Evolutionary conservation across 352 stramenopile species (phyloP).

Genomic region (Globisporangium spiculum): DNA sequence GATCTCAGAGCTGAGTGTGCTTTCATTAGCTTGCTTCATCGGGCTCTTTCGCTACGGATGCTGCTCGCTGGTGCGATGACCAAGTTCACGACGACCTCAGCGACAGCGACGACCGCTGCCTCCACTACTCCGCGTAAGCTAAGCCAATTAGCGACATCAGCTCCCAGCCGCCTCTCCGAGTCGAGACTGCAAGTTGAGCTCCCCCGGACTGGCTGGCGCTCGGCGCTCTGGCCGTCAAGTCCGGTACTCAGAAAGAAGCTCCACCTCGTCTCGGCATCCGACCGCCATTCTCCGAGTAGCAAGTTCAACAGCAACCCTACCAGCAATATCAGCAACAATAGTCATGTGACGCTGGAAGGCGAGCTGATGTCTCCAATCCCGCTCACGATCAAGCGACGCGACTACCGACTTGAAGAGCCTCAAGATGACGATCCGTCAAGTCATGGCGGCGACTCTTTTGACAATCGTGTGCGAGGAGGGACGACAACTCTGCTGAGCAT

Average conservation of each 20-base stretch:
- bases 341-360: neutral
- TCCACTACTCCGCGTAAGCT: constrained; percentile 7
- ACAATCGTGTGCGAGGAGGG: neutral
- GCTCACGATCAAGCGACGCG: constrained; percentile 12
- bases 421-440: constrained; percentile 3
- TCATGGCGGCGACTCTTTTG: neutral
- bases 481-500: constrained; percentile 7
- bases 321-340: constrained; percentile 22
- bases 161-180: constrained; percentile 9
- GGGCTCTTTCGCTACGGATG: constrained; percentile 1
- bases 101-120: neutral
- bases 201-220: constrained; percentile 31
- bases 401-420: neutral
- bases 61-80: constrained; percentile 7
- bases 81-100: constrained; percentile 1
- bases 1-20: neutral
- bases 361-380: constrained; percentile 12
- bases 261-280: constrained; percentile 16
- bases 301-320: constrained; percentile 25
- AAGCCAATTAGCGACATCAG: constrained; percentile 9
- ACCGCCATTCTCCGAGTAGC: constrained; percentile 3
- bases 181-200: constrained; percentile 19
- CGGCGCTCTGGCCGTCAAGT: constrained; percentile 35
- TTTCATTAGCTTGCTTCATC: neutral
- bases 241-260: constrained; percentile 34